Evolutionary conservation across 2,329 filamentous ascomycete species (phyloP), one percentile per base, ranked within the genome.

Genomic region (Cladophialophora yegresii): DNA sequence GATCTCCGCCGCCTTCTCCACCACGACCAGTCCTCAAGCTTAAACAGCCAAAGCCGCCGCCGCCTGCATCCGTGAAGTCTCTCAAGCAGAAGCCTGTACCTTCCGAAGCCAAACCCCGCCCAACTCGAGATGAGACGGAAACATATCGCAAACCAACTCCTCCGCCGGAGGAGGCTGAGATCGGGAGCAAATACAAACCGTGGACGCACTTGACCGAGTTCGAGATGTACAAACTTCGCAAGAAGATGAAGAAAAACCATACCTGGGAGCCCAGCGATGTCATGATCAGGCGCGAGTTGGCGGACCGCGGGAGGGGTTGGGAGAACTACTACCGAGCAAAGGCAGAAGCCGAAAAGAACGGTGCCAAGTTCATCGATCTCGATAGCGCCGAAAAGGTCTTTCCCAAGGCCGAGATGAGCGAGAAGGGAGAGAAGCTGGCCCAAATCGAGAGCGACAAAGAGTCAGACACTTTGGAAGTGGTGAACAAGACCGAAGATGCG

Each of bases 231-330:
- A 85, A 84, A 58, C 75, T 89, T 26, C 81, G 86, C 58, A 88
- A 88, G 75, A 83, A 85, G 69, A 89, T 89, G 86, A 89, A 89
- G 78, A 89, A 89, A 78, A 89, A 89, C 67, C 85, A 85, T 5
- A 82, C 87, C n/a, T 89, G 86, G 86, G 83, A 85, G 51, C 86
- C 86, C 0, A 88, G 85, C 68, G 84, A 86, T 65, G 85, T 87
- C 10, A 89, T 89, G 86, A 86, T 88, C 54, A 80, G 84, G 62
- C 83, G 86, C 33, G 85, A 88, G 74, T 79, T 89, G n/a, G 82
- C 84, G 53, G 79, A 82, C 55, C 80, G 84, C 50, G 84, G 84
- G 43, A 83, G 86, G 60, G 81, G 81, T 3, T 81, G 79, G 77
- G 80, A 82, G 51, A 79, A 79, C 22, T 82, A 82, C 67, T 74